Evolutionary conservation across 768 basidiomycete species (phyloP).

Genomic region (Tulasnella sp.): DNA sequence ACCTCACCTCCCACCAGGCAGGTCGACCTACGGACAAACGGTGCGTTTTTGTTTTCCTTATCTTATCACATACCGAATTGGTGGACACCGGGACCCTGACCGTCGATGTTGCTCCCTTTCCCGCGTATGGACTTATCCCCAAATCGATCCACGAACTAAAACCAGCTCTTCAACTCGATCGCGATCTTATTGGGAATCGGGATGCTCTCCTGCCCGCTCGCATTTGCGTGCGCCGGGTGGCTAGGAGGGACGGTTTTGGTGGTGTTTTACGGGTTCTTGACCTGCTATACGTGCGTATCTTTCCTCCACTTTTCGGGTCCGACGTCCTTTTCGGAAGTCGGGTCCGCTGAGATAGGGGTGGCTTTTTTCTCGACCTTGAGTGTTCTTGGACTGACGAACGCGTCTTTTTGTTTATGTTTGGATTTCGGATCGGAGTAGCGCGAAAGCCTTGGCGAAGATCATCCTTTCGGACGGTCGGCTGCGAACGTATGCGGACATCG

Average conservation of each 20-base stretch:
- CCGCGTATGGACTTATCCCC: neutral
- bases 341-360: neutral
- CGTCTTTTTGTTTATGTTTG: neutral
- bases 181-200: constrained; percentile 82
- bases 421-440: constrained; percentile 34
- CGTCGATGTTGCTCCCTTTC: neutral
- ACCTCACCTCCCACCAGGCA: neutral
- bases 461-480: constrained; percentile 58
- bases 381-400: neutral
- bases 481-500: constrained; percentile 82
- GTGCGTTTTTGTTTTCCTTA: neutral
- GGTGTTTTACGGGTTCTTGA: constrained; percentile 61
- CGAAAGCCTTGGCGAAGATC: constrained; percentile 72
- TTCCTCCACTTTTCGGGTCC: neutral
- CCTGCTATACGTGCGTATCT: constrained; percentile 74
- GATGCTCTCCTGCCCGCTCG: constrained; percentile 79
- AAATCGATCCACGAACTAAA: neutral
- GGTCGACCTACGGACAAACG: constrained; percentile 12
- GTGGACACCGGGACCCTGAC: neutral
- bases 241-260: constrained; percentile 61
- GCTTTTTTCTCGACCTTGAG: neutral
- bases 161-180: constrained; percentile 76
- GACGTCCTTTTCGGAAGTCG: too few species aligned
- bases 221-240: constrained; percentile 91
- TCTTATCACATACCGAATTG: neutral